Evolutionary conservation across 2,329 filamentous ascomycete genomes (phyloP).

Genomic region (Hypoxylon sp.): DNA sequence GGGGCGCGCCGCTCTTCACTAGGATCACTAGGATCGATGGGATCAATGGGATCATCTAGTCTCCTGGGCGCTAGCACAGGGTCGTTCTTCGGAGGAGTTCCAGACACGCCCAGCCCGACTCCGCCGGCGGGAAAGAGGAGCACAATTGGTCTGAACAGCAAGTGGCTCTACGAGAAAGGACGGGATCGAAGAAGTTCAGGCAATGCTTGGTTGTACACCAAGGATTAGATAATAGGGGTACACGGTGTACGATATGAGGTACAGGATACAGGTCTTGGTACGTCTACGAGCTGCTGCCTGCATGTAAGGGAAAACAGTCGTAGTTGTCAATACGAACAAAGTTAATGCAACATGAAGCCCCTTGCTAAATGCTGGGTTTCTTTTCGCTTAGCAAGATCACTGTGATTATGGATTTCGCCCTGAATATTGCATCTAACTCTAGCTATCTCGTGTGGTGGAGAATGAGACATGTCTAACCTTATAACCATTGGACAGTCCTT

Average conservation of each 20-base stretch:
- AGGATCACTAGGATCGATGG: constrained; percentile 65
- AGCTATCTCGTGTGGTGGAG: neutral
- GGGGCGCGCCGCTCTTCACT: constrained; percentile 71
- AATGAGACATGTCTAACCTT: no score
- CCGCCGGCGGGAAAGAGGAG: constrained; percentile 73
- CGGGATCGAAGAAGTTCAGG: constrained; percentile 63
- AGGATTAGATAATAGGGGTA: neutral
- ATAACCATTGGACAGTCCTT: no score
- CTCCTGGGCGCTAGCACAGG: constrained; percentile 65
- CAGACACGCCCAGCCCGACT: constrained; percentile 77
- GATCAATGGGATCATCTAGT: constrained; percentile 63
- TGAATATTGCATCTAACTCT: neutral
- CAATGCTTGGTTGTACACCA: constrained; percentile 55
- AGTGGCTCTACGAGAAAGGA: constrained; percentile 93
- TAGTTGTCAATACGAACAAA: constrained; percentile 24
- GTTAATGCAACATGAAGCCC: constrained; percentile 7
- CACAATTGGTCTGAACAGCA: constrained; percentile 86
- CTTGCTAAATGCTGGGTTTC: neutral
- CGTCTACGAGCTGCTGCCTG: constrained; percentile 7
- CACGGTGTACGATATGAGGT: constrained; percentile 21
- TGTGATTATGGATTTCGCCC: neutral
- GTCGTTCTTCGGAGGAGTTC: constrained; percentile 66
- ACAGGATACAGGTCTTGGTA: constrained; percentile 9
- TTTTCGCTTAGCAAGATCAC: neutral
- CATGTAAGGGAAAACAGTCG: constrained; percentile 13